phyloP scores from a whole-genome alignment of 176 grass and related monocot genomes.

The Musa schizocarpa region DNA sequence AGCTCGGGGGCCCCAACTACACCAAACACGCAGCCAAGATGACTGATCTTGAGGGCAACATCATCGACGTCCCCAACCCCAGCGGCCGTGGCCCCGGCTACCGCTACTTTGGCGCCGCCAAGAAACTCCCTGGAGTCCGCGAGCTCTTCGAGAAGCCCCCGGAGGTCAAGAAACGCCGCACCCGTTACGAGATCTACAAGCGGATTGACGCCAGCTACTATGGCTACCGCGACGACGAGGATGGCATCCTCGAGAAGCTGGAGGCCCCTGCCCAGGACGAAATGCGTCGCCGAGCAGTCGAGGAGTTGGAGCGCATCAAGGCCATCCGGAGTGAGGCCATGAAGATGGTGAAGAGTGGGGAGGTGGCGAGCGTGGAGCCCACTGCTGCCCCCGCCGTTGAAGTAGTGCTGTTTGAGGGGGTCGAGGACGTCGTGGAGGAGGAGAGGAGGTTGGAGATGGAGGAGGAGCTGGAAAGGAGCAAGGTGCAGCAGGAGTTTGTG shows the following conservation, averaged over 20 bases:
- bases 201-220: conserved; percentile 88
- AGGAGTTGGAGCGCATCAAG: conserved; percentile 71
- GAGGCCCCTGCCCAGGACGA: conserved; percentile 58
- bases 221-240: conserved; percentile 89
- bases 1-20: conserved; percentile 84
- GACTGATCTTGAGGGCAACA: conserved; percentile 96
- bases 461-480: conserved; percentile 46
- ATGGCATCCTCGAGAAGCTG: conserved; percentile 75
- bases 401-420: conserved; percentile 77
- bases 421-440: conserved; percentile 93
- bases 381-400: conserved; percentile 24
- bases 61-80: conserved; percentile 81
- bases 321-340: conserved; percentile 63
- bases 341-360: conserved; percentile 71
- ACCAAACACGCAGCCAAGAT: conserved; percentile 54
- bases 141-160: conserved; percentile 97
- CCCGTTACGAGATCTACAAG: conserved; percentile 89
- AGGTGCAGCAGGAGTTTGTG: conserved; percentile 62
- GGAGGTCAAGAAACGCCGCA: conserved; percentile 63
- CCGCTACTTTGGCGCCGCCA: conserved; percentile 92
- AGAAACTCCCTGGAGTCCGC: conserved; percentile 83
- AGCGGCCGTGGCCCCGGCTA: conserved; percentile 80
- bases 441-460: conserved; percentile 65
- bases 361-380: conserved; percentile 43
- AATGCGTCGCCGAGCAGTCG: conserved; percentile 41